Evolutionary conservation across 805 yeast species (phyloP).

Genomic region (Isabelozyma heimii): DNA sequence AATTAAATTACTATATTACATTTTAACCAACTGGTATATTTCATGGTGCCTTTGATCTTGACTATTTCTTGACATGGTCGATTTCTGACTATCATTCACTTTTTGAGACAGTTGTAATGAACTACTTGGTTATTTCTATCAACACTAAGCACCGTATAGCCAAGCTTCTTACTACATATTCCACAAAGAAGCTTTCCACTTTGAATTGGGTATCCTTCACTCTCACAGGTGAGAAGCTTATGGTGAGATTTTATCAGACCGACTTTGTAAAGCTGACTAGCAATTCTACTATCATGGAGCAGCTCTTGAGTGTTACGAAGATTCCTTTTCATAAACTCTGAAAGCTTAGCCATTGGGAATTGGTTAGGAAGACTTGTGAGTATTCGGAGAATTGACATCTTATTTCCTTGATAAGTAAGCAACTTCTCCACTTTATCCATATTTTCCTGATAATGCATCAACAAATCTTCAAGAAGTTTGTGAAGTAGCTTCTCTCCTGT

Average conservation of each 20-base stretch:
- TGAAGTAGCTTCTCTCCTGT: conserved; percentile 47
- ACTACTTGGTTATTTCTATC: conserved; percentile 44
- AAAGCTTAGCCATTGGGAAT: conserved; percentile 44
- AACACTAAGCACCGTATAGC: conserved; percentile 51
- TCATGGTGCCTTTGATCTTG: too few relatives aligned
- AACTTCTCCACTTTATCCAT: conserved; percentile 39
- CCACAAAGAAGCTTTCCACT: conserved; percentile 47
- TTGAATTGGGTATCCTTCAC: conserved; percentile 35
- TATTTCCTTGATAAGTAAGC: conserved; percentile 43
- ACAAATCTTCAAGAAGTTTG: conserved; percentile 46
- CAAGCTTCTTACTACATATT: conserved; percentile 57
- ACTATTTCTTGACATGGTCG: too few relatives aligned
- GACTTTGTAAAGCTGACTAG: conserved; percentile 51
- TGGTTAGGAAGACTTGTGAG: conserved; percentile 51
- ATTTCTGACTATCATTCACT: not conserved
- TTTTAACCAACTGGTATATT: too few relatives aligned
- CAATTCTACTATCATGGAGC: conserved; percentile 39
- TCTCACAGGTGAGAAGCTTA: conserved; percentile 35
- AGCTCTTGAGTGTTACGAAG: conserved; percentile 39
- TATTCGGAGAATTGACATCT: conserved; percentile 45
- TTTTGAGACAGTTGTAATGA: conserved; percentile 53
- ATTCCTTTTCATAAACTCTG: conserved; percentile 43
- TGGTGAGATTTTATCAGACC: conserved; percentile 48
- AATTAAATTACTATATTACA: too few relatives aligned
- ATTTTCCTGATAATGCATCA: conserved; percentile 36